Evolutionary conservation across 371 early-diverging fungal species (phyloP), one percentile per base, ranked within the genome.

Genomic region (Mortierella sp.): DNA sequence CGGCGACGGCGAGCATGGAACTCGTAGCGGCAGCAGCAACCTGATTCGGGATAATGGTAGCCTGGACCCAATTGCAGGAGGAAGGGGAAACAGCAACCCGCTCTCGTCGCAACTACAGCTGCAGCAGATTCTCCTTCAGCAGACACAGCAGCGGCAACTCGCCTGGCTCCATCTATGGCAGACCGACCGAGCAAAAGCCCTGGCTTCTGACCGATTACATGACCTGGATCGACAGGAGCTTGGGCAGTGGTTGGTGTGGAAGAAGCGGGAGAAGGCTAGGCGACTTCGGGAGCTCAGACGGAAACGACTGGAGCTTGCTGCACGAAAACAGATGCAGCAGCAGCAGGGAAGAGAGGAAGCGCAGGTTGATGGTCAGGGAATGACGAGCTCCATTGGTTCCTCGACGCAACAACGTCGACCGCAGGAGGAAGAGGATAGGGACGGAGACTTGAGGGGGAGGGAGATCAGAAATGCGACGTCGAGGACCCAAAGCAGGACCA

Each of bases 141-240:
- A 63, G 35, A 63, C 18, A 7, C 63, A 63, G 18, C 63, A 63
- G 16, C 63, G 63, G 8, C 63, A 63, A 14, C 63, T 63, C 8
- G 21, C 63, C 18, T 63, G 63, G 63, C 18, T 63, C 7, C 7
- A 35, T 18, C 63, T 63, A 18, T 63, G 63, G 41, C 70, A 63
- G 29, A 71, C 55, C 0, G 77, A 74, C 21, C 77, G 73, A 32
- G 32, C 35, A 4, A 63, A 16, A 32, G 71, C 72, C n/a, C 71
- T 82, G 5, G 38, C 78, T 12, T 43, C 74, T 16, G 55, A 55
- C 11, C 73, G 46, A n/a, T 49, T 84, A 24, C 73, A 78, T 54
- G 78, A 80, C 4, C 72, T 56, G 29, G 84, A 84, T 32, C 77
- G 75, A 1, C 81, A 84, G 35, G 84, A 84, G 29, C 41, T 81